These are phyloP conservation scores for Neofusicoccum parvum DNA, from an alignment of 2,329 filamentous ascomycete genomes.

Conservation along the genomic window DNA sequence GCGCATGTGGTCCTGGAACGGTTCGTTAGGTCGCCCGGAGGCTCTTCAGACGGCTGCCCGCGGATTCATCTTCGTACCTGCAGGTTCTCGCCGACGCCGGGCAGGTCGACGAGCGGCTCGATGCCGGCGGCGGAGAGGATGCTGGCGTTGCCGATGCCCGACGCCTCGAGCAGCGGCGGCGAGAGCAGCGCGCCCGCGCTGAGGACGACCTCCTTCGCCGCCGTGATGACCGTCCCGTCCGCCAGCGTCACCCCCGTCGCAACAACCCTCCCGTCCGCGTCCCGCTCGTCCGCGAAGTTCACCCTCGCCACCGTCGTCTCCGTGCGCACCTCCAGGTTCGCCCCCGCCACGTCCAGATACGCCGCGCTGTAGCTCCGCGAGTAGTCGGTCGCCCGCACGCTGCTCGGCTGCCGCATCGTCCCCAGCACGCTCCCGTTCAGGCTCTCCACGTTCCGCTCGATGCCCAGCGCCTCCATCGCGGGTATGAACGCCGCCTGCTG, in stretches of 20 bases:
- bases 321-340: constrained; percentile 47
- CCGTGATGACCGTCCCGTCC: constrained; percentile 34
- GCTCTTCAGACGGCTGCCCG: too few species aligned
- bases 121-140: constrained; percentile 59
- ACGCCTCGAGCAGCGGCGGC: constrained; percentile 66
- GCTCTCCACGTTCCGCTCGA: constrained; percentile 46
- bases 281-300: constrained; percentile 31
- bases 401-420: constrained; percentile 54
- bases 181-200: constrained; percentile 61
- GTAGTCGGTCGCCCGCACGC: constrained; percentile 51
- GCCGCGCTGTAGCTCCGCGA: constrained; percentile 53
- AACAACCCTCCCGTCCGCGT: constrained; percentile 21
- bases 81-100: constrained; percentile 66
- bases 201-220: constrained; percentile 46
- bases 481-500: constrained; percentile 50
- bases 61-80: too few species aligned
- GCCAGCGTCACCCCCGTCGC: constrained; percentile 37
- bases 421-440: constrained; percentile 55
- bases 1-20: constrained; percentile 53
- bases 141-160: constrained; percentile 59
- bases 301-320: constrained; percentile 43
- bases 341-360: constrained; percentile 46
- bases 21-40: too few species aligned
- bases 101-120: constrained; percentile 56
- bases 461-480: constrained; percentile 50